Percentiles rank a stretch among this genome's conserved stretches.
Conservation (phyloP, 2,329 filamentous ascomycete species). For the Zymoseptoria brevis region DNA sequence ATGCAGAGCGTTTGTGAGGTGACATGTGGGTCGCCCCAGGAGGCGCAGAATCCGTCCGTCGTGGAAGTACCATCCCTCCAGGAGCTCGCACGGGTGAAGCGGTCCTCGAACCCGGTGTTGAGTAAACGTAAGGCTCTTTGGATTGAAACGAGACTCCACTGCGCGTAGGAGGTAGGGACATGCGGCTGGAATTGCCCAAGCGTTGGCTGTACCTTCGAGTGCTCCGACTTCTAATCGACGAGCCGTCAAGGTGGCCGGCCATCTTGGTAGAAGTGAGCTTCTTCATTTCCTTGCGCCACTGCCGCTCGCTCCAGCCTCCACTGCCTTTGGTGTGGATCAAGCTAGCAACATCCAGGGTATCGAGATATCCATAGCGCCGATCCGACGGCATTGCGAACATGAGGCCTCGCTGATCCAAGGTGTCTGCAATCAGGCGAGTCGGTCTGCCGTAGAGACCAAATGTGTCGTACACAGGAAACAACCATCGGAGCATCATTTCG, state of each 20-base stretch:
- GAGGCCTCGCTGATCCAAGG: constrained; percentile 75
- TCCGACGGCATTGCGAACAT: constrained; percentile 98
- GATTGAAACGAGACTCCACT: constrained; percentile 33
- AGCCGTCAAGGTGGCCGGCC: constrained; percentile 36
- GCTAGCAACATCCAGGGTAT: constrained; percentile 73
- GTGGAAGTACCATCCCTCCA: constrained; percentile 24
- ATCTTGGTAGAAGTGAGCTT: constrained; percentile 77
- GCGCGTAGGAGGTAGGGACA: constrained; percentile 29
- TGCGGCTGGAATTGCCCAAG: constrained; percentile 35
- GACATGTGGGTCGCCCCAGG: constrained; percentile 23
- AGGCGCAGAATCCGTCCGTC: constrained; percentile 39
- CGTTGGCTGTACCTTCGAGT: constrained; percentile 31
- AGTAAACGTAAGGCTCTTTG: constrained; percentile 36
- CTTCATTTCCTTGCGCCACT: constrained; percentile 86
- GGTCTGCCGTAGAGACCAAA: constrained; percentile 89
- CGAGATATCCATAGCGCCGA: constrained; percentile 80
- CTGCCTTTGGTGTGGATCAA: constrained; percentile 74
- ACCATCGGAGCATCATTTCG: constrained; percentile 85
- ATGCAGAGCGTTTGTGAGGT: constrained; percentile 42
- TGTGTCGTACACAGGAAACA: constrained; percentile 90
- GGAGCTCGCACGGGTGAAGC: constrained; percentile 33
- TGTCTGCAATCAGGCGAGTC: constrained; percentile 75
- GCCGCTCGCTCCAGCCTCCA: constrained; percentile 68
- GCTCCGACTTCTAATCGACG: constrained; percentile 16
- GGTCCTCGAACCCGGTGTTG: constrained; percentile 39